These are phyloP conservation scores for Aspergillus sp. DNA, from an alignment of 2,329 filamentous ascomycete species.

Conservation along the genomic window DNA sequence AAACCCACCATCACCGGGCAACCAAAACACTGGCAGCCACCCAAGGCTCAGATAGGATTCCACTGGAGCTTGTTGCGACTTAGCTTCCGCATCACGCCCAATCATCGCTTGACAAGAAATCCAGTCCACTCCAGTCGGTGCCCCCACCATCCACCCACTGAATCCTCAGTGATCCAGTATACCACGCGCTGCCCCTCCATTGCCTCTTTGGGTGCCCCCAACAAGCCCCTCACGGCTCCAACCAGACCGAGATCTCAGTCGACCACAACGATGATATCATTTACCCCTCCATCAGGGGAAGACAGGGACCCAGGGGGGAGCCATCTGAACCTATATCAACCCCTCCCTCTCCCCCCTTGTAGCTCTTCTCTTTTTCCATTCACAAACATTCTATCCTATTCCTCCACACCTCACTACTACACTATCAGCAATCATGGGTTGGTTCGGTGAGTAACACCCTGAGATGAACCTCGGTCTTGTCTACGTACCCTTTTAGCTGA, in stretches of 20 bases:
- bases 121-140: background rate
- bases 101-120: background rate
- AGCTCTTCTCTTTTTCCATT: background rate
- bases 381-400: background rate
- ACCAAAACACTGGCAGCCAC: background rate
- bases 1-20: background rate
- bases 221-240: background rate
- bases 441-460: slow-evolving; percentile 14
- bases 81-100: background rate
- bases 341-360: background rate
- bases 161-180: too few species aligned
- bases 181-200: background rate
- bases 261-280: background rate
- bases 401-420: background rate
- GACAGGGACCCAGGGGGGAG: background rate
- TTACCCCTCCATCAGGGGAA: slow-evolving; percentile 1
- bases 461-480: too few species aligned
- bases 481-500: background rate
- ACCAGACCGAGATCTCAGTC: background rate
- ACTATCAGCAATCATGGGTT: slow-evolving; percentile 19
- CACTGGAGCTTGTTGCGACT: slow-evolving; percentile 1
- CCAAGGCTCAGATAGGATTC: background rate
- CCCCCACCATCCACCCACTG: too few species aligned
- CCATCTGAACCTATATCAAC: slow-evolving; percentile 1
- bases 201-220: background rate